phyloP scores from a whole-genome alignment of 768 basidiomycete species.

The Serendipita vermifera region DNA sequence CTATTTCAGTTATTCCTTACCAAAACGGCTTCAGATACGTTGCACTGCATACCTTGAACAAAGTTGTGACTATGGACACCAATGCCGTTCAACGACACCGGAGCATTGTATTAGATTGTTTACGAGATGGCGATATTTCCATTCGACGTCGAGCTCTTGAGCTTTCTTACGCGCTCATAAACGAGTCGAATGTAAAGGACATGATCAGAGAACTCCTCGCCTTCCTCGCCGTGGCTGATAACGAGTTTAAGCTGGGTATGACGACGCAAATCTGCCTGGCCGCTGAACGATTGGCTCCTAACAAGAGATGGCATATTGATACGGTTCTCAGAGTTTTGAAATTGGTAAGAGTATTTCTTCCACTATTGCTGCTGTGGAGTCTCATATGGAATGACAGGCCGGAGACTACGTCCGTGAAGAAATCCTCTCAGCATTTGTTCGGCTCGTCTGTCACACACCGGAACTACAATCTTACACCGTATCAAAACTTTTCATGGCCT shows the following conservation, averaged over 20 bases:
- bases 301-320: conserved; percentile 98
- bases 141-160: conserved; percentile 94
- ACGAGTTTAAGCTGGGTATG: conserved; percentile 96
- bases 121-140: conserved; percentile 98
- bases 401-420: conserved; percentile 98
- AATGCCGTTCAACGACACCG: conserved; percentile 96
- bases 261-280: conserved; percentile 95
- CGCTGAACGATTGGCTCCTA: conserved; percentile 92
- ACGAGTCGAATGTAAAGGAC: conserved; percentile 85
- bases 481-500: conserved; percentile 76
- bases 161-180: conserved; percentile 92
- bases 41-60: conserved; percentile 93
- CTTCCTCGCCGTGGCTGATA: conserved; percentile 96
- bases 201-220: conserved; percentile 85
- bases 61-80: conserved; percentile 95
- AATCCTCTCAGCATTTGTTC: conserved; percentile 86
- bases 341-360: conserved; percentile 59
- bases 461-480: conserved; percentile 93
- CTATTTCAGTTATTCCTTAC: background rate
- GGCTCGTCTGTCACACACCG: conserved; percentile 91
- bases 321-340: conserved; percentile 87
- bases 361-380: no score
- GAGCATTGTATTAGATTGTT: conserved; percentile 96
- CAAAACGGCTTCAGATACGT: conserved; percentile 55
- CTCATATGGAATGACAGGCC: conserved; percentile 43